A percentile compares a stretch with the other conserved stretches of the same genome.
Evolutionary conservation across 208 protist genomes (phyloP).

Genomic region (Trypanosoma melophagium): DNA sequence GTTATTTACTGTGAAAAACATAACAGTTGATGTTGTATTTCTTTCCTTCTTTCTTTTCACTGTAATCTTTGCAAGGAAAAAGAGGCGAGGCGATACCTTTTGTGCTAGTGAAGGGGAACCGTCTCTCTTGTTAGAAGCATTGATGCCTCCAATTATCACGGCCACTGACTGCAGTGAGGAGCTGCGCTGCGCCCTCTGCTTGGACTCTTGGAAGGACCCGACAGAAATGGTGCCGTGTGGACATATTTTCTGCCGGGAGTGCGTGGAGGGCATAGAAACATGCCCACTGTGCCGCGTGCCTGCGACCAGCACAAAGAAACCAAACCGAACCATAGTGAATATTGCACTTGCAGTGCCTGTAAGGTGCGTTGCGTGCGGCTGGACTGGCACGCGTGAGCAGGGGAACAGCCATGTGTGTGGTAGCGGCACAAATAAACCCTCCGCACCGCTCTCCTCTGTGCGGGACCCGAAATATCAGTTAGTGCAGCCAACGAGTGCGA

Average conservation of each 20-base stretch:
- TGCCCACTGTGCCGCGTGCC: constrained; percentile 65
- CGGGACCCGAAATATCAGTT: constrained; percentile 28
- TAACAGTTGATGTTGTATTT: too few relatives aligned
- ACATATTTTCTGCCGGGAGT: constrained; percentile 65
- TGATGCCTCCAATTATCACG: constrained; percentile 36
- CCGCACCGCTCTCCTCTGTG: neutral
- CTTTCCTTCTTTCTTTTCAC: too few relatives aligned
- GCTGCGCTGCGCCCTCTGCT: constrained; percentile 66
- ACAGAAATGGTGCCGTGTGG: constrained; percentile 45
- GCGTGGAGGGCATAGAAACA: constrained; percentile 31
- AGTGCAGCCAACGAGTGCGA: constrained; percentile 40
- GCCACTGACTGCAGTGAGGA: constrained; percentile 65
- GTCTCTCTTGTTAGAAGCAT: constrained; percentile 21
- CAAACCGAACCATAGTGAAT: constrained; percentile 74
- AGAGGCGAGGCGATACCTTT: too few relatives aligned
- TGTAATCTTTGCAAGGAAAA: too few relatives aligned
- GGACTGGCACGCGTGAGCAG: constrained; percentile 59
- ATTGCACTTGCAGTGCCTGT: constrained; percentile 57
- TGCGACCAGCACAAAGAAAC: constrained; percentile 31
- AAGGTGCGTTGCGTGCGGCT: constrained; percentile 57
- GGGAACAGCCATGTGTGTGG: constrained; percentile 34
- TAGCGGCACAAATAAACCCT: neutral
- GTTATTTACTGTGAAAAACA: too few relatives aligned
- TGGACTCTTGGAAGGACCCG: constrained; percentile 77
- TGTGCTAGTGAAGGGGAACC: too few relatives aligned